Evolutionary conservation across 164 flowering plant species (phyloP).

Genomic region (Umbellularia californica): DNA sequence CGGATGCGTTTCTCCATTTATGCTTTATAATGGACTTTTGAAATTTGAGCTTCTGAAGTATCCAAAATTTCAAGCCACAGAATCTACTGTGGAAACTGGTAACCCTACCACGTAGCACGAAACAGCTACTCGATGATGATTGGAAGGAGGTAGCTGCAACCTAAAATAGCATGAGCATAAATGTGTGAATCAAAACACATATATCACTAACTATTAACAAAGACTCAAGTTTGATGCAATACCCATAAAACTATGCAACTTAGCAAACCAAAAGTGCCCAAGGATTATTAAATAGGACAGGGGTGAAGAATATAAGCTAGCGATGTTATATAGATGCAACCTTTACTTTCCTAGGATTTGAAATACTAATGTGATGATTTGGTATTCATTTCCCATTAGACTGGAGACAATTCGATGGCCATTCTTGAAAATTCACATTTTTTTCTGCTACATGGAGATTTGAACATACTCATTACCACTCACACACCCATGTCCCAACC

Average conservation of each 20-base stretch:
- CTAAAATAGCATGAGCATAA: conserved; percentile 10
- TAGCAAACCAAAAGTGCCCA: neutral
- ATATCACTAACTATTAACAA: neutral
- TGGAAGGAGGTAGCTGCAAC: conserved; percentile 7
- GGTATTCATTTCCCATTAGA: too few species aligned
- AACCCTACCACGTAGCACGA: conserved; percentile 20
- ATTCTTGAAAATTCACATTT: too few species aligned
- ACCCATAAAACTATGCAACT: neutral
- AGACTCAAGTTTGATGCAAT: neutral
- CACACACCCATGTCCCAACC: too few species aligned
- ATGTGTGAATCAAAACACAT: neutral
- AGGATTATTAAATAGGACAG: neutral
- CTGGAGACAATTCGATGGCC: too few species aligned
- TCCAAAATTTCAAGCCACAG: conserved; percentile 36
- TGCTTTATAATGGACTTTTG: conserved; percentile 9
- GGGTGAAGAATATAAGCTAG: neutral
- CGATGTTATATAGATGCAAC: too few species aligned
- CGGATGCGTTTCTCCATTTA: conserved; percentile 18
- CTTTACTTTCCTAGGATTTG: too few species aligned
- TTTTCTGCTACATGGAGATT: too few species aligned
- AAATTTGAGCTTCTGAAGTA: conserved; percentile 29
- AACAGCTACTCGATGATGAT: conserved; percentile 15
- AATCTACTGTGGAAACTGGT: conserved; percentile 27
- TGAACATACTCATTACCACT: too few species aligned
- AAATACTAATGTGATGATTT: too few species aligned